phyloP scores from a whole-genome alignment of 495 filamentous ascomycete genomes.

The Clavariopsis aquatica region DNA sequence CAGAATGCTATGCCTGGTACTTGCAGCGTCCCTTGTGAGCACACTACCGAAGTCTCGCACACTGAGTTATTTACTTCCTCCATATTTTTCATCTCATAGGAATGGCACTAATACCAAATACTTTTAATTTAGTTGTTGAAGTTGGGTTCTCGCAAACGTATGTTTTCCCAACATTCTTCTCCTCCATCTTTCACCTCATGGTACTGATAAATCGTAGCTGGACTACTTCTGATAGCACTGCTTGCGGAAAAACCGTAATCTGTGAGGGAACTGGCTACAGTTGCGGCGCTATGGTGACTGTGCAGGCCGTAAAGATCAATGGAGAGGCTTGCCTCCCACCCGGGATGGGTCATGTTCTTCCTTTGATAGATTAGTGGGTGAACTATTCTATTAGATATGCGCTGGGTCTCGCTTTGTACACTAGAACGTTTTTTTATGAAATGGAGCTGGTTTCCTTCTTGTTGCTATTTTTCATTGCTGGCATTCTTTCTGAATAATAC shows the following conservation, averaged over 20 bases:
- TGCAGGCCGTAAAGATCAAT: conserved; percentile 1
- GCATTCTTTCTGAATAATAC: too few relatives aligned
- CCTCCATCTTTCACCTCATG: not conserved
- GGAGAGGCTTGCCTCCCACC: conserved; percentile 9
- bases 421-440: too few relatives aligned
- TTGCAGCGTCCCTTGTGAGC: not conserved
- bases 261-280: not conserved
- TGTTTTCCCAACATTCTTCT: not conserved
- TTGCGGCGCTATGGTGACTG: conserved; percentile 10
- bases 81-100: too few relatives aligned
- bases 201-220: conserved; percentile 7
- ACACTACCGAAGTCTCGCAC: conserved; percentile 6
- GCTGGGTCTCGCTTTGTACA: too few relatives aligned
- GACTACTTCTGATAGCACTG: not conserved
- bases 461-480: too few relatives aligned
- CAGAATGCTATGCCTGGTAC: not conserved
- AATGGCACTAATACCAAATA: too few relatives aligned
- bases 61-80: not conserved
- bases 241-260: not conserved
- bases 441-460: too few relatives aligned
- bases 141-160: conserved; percentile 1
- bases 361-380: too few relatives aligned
- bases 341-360: too few relatives aligned
- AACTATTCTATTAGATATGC: too few relatives aligned
- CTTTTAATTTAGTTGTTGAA: not conserved